These are phyloP conservation scores for Colletotrichum costaricense DNA, from an alignment of 2,329 filamentous ascomycete genomes.

Conservation along the genomic window DNA sequence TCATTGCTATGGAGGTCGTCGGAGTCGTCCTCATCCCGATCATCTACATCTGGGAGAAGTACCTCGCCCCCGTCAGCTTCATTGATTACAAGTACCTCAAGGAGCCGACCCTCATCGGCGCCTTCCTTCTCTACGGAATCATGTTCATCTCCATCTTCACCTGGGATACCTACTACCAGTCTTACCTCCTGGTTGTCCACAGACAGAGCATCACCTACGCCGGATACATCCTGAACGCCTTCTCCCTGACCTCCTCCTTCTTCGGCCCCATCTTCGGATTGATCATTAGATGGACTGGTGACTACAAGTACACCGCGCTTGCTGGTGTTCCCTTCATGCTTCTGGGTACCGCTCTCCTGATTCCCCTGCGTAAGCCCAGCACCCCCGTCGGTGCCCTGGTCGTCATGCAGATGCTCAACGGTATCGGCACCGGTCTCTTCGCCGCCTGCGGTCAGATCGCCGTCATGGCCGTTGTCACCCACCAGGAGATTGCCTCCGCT, in stretches of 20 bases:
- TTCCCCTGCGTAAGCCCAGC: conserved; percentile 47
- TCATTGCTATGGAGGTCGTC: conserved; percentile 61
- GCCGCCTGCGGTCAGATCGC: conserved; percentile 53
- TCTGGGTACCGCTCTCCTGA: conserved; percentile 45
- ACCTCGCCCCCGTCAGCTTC: conserved; percentile 62
- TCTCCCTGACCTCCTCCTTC: conserved; percentile 51
- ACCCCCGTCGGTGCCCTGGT: conserved; percentile 47
- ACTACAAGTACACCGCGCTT: conserved; percentile 47
- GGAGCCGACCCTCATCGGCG: conserved; percentile 47
- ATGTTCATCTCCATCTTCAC: conserved; percentile 45
- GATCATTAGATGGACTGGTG: conserved; percentile 45
- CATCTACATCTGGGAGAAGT: conserved; percentile 63
- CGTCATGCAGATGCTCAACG: conserved; percentile 52
- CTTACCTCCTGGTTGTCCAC: conserved; percentile 53
- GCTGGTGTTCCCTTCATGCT: conserved; percentile 48
- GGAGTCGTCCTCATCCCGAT: conserved; percentile 61
- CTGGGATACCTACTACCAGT: conserved; percentile 55
- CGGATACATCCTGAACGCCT: conserved; percentile 47
- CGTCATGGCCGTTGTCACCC: conserved; percentile 45
- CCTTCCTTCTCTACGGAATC: conserved; percentile 39
- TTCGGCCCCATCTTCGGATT: conserved; percentile 52
- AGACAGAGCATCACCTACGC: conserved; percentile 42
- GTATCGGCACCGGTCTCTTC: conserved; percentile 46
- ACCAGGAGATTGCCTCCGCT: conserved; percentile 46
- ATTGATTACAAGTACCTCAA: conserved; percentile 59